Evolutionary conservation across 768 basidiomycete species (phyloP).

Genomic region (Rhizopogon vesiculosus): DNA sequence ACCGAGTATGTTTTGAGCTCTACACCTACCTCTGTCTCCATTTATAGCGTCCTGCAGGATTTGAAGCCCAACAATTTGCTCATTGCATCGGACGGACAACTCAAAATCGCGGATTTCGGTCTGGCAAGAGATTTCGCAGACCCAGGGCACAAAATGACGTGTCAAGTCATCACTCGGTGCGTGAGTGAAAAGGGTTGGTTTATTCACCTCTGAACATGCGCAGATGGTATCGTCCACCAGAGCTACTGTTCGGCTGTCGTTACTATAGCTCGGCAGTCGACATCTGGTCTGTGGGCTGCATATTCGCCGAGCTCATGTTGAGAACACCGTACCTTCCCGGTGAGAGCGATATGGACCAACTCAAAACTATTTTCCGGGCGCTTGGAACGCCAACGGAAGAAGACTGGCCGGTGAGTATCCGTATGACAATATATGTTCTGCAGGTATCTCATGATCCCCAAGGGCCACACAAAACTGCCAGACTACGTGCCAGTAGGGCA

Average conservation of each 20-base stretch:
- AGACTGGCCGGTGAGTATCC: constrained; percentile 83
- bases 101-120: constrained; percentile 99
- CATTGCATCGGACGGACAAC: constrained; percentile 82
- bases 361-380: constrained; percentile 91
- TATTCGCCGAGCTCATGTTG: constrained; percentile 96
- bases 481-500: constrained; percentile 86
- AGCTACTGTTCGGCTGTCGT: constrained; percentile 86
- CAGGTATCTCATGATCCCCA: not conserved
- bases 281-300: constrained; percentile 97
- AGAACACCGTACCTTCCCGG: constrained; percentile 94
- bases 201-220: not conserved
- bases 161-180: constrained; percentile 95
- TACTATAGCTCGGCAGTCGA: constrained; percentile 93
- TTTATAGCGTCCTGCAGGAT: constrained; percentile 53
- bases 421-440: not conserved
- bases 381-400: constrained; percentile 95
- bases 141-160: constrained; percentile 95
- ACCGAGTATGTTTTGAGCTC: constrained; percentile 59
- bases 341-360: constrained; percentile 94
- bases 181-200: constrained; percentile 17
- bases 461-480: constrained; percentile 90
- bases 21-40: not conserved
- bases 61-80: constrained; percentile 98
- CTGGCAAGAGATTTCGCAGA: constrained; percentile 95
- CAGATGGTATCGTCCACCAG: constrained; percentile 98